phyloP scores from a whole-genome alignment of 2,329 filamentous ascomycete species.

The Coniochaeta sp. region DNA sequence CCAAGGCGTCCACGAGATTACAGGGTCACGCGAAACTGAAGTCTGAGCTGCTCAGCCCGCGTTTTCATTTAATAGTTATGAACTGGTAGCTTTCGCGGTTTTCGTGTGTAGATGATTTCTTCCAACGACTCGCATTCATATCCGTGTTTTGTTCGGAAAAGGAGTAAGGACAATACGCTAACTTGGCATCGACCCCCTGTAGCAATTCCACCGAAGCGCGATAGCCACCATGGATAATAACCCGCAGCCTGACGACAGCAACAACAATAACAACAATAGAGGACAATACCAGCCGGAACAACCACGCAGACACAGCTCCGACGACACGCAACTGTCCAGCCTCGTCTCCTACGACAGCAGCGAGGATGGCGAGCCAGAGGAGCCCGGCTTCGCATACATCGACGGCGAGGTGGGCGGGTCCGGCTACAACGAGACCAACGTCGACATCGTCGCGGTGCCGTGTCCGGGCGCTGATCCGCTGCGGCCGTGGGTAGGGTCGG shows the following conservation, averaged over 20 bases:
- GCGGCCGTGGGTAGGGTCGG: conserved; percentile 42
- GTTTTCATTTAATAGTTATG: too few relatives aligned
- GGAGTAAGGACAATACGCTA: too few relatives aligned
- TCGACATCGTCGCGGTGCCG: conserved; percentile 47
- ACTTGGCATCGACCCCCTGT: background rate
- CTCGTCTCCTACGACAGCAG: background rate
- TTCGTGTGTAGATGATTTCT: too few relatives aligned
- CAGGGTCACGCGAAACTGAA: background rate
- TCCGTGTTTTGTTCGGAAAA: background rate
- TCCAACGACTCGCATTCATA: too few relatives aligned
- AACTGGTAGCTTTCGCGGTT: too few relatives aligned
- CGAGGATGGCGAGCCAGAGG: background rate
- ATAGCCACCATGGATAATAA: background rate
- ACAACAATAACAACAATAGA: too few relatives aligned
- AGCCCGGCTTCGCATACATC: conserved; percentile 32
- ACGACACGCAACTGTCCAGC: background rate
- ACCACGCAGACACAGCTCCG: background rate
- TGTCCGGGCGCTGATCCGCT: conserved; percentile 44
- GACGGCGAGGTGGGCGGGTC: conserved; percentile 33
- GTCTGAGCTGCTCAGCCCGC: background rate
- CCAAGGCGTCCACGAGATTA: background rate
- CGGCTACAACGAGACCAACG: conserved; percentile 44
- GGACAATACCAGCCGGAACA: background rate
- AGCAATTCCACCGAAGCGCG: background rate
- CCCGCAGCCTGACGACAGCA: background rate